phyloP scores from a whole-genome alignment of 2,329 filamentous ascomycete species.

The Diaporthe batatas region DNA sequence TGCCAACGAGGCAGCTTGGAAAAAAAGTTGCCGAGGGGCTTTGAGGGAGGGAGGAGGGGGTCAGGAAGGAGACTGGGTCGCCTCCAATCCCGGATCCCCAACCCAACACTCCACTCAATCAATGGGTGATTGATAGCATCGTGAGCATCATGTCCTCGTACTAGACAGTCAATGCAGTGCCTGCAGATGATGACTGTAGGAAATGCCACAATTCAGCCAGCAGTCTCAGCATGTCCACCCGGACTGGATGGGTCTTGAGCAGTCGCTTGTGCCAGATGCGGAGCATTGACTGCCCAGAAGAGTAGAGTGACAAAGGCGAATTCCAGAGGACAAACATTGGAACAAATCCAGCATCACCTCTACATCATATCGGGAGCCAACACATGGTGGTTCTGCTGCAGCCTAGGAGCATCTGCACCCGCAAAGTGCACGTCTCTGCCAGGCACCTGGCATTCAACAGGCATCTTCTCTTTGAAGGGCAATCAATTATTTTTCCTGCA shows the following conservation, averaged over 20 bases:
- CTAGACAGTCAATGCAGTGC: neutral
- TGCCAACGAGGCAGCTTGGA: neutral
- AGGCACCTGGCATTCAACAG: neutral
- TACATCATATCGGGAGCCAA: neutral
- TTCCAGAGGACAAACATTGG: neutral
- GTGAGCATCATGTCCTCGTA: neutral
- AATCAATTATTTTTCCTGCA: neutral
- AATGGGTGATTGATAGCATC: neutral
- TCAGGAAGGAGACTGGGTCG: constrained; percentile 8
- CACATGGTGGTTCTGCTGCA: neutral
- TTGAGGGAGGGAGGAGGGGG: constrained; percentile 2
- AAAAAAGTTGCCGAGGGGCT: constrained; percentile 30
- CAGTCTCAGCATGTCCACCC: neutral
- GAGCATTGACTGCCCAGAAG: neutral
- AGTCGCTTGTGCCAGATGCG: neutral
- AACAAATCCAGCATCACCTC: neutral
- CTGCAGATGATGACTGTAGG: neutral
- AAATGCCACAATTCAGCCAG: neutral
- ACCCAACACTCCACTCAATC: neutral
- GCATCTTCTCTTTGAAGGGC: neutral
- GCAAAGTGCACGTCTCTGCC: neutral
- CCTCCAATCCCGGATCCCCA: neutral
- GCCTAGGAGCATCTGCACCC: neutral
- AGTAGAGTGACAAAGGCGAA: constrained; percentile 2
- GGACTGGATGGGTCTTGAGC: neutral